Evolutionary conservation across 2,329 filamentous ascomycete species (phyloP).

Genomic region (Aureobasidium sp.): DNA sequence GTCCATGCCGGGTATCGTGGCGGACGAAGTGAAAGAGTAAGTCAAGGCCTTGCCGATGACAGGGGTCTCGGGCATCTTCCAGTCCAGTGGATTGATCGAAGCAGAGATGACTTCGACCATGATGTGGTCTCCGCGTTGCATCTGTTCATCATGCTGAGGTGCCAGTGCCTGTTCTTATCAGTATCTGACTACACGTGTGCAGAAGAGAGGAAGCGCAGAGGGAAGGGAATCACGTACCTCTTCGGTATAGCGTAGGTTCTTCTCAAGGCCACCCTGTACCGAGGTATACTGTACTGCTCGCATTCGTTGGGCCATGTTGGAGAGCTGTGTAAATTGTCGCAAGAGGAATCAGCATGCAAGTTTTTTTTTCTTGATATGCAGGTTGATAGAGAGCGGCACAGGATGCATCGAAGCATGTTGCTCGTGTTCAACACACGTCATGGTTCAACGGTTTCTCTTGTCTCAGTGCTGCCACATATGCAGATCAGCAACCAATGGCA

Average conservation of each 20-base stretch:
- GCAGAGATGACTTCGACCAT: constrained; percentile 40
- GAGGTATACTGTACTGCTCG: constrained; percentile 24
- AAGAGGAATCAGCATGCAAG: not conserved
- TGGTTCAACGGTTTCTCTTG: constrained; percentile 14
- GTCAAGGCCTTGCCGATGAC: constrained; percentile 26
- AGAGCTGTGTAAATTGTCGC: not conserved
- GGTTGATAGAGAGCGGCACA: not conserved
- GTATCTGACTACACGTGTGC: too few relatives aligned
- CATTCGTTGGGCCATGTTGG: constrained; percentile 21
- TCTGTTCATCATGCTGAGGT: constrained; percentile 13
- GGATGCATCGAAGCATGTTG: not conserved
- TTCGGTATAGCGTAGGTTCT: constrained; percentile 27
- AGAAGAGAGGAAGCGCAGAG: too few relatives aligned
- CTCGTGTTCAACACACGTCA: constrained; percentile 2
- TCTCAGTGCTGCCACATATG: not conserved
- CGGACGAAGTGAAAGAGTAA: constrained; percentile 29
- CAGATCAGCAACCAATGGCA: not conserved
- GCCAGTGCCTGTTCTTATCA: constrained; percentile 20
- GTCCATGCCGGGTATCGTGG: constrained; percentile 46
- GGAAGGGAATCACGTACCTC: too few relatives aligned
- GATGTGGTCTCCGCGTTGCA: constrained; percentile 23
- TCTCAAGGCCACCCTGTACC: constrained; percentile 28
- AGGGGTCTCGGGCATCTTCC: constrained; percentile 41
- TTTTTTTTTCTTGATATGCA: constrained; percentile 3
- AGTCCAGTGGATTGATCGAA: constrained; percentile 45